Evolutionary conservation across 345 rosid species (phyloP), one percentile per base, ranked within the genome.

Genomic region (Eucalyptus pauciflora): DNA sequence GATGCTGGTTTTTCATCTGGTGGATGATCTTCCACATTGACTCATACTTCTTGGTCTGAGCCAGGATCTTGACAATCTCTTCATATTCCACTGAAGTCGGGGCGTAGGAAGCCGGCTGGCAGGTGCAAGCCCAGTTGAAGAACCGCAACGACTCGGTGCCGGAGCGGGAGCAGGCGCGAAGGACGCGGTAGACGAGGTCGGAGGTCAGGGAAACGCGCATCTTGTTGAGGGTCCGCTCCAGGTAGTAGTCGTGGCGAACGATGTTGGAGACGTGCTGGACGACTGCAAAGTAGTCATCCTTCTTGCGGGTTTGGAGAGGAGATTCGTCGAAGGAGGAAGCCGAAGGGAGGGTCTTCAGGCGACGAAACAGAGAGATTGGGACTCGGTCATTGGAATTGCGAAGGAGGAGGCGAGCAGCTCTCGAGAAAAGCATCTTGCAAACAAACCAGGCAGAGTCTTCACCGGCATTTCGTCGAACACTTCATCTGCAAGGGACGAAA

Each of bases 11-110:
- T 86, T 92, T 95, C 96, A 97, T 93, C 69, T 94, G 97, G 86
- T 95, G 93, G n/a, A 97, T 90, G 27, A 94, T 95, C 8, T 93
- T 95, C 97, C 98, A 96, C 97, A 97, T 94, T 45, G 99, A 95
- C 86, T 96, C 93, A 88, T 95, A 96, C 20, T 94, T 93, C 50
- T 95, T 91, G 85, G 94, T 92, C 2, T 89, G 87, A 67, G 95
- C 95, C 18, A 97, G 91, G 89, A 94, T 96, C 91, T 92, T 94
- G 79, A 95, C 92, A 81, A 96, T 95, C 91, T 96, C 94, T 89
- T 96, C 97, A 83, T 92, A 94, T 46, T 97, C 96, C 20, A 94
- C 86, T 7, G 98, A 94, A 43, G 98, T 95, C 29, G 99, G 98
- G 22, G 89, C 76, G 92, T 97, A 96, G 80, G 41, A 89, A 49